Evolutionary conservation across 805 yeast genomes (phyloP), one percentile per base, ranked within the genome.

Genomic region (Cyberlindnera mycetangii): DNA sequence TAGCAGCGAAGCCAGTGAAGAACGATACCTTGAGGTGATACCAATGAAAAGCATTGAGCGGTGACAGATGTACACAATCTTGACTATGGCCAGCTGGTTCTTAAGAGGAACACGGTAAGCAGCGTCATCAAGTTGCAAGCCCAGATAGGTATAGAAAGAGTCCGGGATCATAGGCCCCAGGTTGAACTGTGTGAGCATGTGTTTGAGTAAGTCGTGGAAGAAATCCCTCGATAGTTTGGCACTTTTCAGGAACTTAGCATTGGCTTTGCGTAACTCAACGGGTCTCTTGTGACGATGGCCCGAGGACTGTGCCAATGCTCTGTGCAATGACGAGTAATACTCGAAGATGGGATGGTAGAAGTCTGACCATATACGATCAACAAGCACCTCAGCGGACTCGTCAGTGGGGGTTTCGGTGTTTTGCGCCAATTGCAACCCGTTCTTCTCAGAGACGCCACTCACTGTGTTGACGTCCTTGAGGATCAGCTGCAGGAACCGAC

Each of bases 291-390:
- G 31, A 20, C 46, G 46, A 15, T 11, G 25, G 7, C 30, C 17
- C 19, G 27, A 30, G 3, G 17, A 20, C 24, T 17, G 39, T 6
- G 22, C 32, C 19, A 57, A 27, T 1, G 39, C 32, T 9, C 45
- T 47, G 30, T 41, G 52, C 25, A 45, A 52, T 1, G 53, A 39
- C 10, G 55, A 48, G 37, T 56, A 82, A 57, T 72, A 72, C 52
- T 79, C 81, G 48, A 83, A 71, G 2, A 79, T 74, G 2, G 88
- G 88, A 53, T 80, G 79, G 52, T 80, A 84, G 50, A 84, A 71
- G 5, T 78, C 77, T 25, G 68, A 58, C 89, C 89, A 84, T 17
- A 79, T 60, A 5, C 60, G 53, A 41, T 79, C 83, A 16, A 83
- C 68, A 7, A 75, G 60, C 2, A 59, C 56, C n/a, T 54, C 56